These are phyloP conservation scores for Globisporangium cylindrosporum DNA, from an alignment of 352 stramenopile genomes.

Conservation along the genomic window DNA sequence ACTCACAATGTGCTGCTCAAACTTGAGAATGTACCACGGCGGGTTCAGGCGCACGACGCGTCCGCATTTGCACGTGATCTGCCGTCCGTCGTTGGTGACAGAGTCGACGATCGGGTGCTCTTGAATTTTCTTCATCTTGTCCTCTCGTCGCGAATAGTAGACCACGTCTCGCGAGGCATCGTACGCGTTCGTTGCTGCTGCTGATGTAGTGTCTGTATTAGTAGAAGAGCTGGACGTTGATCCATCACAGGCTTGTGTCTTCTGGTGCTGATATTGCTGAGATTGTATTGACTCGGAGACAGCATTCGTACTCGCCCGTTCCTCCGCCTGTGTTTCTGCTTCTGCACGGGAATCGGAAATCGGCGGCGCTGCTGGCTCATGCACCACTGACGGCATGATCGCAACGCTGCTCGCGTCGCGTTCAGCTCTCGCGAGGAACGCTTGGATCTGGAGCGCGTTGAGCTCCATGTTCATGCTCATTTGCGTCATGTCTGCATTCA, in stretches of 20 bases:
- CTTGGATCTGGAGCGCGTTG: slow-evolving; percentile 49
- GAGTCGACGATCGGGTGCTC: slow-evolving; percentile 54
- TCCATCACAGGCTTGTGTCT: neutral
- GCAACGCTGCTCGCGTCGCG: slow-evolving; percentile 7
- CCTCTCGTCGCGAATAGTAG: slow-evolving; percentile 51
- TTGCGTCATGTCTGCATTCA: slow-evolving; percentile 32
- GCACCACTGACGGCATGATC: neutral
- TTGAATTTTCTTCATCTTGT: slow-evolving; percentile 60
- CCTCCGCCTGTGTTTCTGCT: neutral
- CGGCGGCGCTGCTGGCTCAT: neutral
- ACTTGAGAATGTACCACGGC: slow-evolving; percentile 86
- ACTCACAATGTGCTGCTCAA: slow-evolving; percentile 82
- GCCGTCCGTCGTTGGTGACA: slow-evolving; percentile 46
- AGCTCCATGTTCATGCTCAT: slow-evolving; percentile 65
- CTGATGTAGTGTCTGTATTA: no score
- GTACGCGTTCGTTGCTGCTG: slow-evolving; percentile 26
- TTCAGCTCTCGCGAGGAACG: slow-evolving; percentile 42
- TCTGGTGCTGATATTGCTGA: neutral
- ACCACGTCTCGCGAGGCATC: slow-evolving; percentile 27
- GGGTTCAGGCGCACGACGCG: slow-evolving; percentile 70
- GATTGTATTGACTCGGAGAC: neutral
- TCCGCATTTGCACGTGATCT: slow-evolving; percentile 66
- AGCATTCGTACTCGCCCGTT: neutral
- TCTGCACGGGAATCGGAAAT: neutral
- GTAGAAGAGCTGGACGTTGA: neutral